Percentiles rank a stretch among this genome's conserved stretches.
These are phyloP conservation scores for Ogataea wickerhamii DNA, from an alignment of 805 yeast genomes.

Conservation along the genomic window DNA sequence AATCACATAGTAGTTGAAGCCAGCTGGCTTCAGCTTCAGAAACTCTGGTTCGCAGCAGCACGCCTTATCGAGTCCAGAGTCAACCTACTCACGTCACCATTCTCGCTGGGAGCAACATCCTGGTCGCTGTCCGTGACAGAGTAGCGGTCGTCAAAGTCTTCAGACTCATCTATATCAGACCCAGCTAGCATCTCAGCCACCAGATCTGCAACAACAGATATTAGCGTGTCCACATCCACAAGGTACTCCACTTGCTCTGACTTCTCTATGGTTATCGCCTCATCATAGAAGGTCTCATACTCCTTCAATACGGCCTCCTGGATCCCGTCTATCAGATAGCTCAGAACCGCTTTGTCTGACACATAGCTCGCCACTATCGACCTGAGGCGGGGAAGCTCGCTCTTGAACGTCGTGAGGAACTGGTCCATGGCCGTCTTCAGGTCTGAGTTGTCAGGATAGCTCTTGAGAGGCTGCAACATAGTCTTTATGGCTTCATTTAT, in stretches of 20 bases:
- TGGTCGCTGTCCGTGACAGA: constrained; percentile 13
- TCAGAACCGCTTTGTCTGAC: constrained; percentile 49
- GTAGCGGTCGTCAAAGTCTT: constrained; percentile 13
- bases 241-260: constrained; percentile 41
- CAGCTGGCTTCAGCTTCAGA: too few relatives aligned
- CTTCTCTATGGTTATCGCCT: constrained; percentile 25
- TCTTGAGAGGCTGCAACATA: constrained; percentile 46
- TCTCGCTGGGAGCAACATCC: constrained; percentile 14
- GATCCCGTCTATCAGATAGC: constrained; percentile 57
- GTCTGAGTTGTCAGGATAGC: constrained; percentile 14
- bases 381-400: constrained; percentile 55
- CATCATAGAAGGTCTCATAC: constrained; percentile 52
- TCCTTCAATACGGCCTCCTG: constrained; percentile 56
- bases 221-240: constrained; percentile 62
- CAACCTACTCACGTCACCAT: constrained; percentile 24
- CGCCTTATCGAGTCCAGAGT: constrained; percentile 15
- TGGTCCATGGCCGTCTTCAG: constrained; percentile 22
- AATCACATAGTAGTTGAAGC: too few relatives aligned
- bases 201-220: constrained; percentile 34
- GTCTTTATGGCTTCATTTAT: constrained; percentile 53
- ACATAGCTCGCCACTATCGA: constrained; percentile 52
- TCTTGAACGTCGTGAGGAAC: constrained; percentile 48
- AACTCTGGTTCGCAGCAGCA: too few relatives aligned
- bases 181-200: constrained; percentile 31
- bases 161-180: constrained; percentile 12